A percentile compares a stretch with the other conserved stretches of the same genome.
These are phyloP conservation scores for Albifimbria verrucaria DNA, from an alignment of 2,329 filamentous ascomycete species.

Conservation along the genomic window DNA sequence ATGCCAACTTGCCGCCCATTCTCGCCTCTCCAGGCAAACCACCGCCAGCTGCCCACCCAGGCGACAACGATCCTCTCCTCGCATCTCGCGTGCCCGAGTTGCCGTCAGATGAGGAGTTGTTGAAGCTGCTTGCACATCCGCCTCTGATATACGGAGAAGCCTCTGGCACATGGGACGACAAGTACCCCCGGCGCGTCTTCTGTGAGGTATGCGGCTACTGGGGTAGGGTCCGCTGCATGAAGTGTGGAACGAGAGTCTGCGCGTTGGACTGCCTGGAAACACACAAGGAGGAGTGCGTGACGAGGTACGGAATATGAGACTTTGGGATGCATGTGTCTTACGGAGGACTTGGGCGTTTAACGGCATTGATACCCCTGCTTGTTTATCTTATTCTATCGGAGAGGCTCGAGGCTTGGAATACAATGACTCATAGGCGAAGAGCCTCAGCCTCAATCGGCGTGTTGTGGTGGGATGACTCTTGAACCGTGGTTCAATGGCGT, in stretches of 20 bases:
- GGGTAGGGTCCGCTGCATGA: slow-evolving; percentile 72
- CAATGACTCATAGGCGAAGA: slow-evolving; percentile 1
- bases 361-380: slow-evolving; percentile 21
- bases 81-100: slow-evolving; percentile 53
- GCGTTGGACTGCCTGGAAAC: slow-evolving; percentile 70
- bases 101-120: slow-evolving; percentile 60
- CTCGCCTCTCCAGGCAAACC: slow-evolving; percentile 30
- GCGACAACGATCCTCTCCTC: slow-evolving; percentile 57
- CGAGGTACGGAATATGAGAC: slow-evolving; percentile 53
- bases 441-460: too few species aligned
- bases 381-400: slow-evolving; percentile 1
- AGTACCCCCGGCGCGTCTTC: slow-evolving; percentile 61
- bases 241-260: slow-evolving; percentile 76
- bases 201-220: slow-evolving; percentile 82
- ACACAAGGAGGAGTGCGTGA: slow-evolving; percentile 70
- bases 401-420: neutral
- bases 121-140: slow-evolving; percentile 59
- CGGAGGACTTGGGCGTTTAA: slow-evolving; percentile 8
- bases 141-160: slow-evolving; percentile 68
- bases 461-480: too few species aligned
- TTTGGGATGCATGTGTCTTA: neutral
- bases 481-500: too few species aligned
- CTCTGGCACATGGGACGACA: slow-evolving; percentile 40
- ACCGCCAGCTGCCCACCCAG: slow-evolving; percentile 37
- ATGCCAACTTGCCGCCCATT: slow-evolving; percentile 24